These are phyloP conservation scores for Zasmidium angulare DNA, from an alignment of 2,329 filamentous ascomycete genomes.

Conservation along the genomic window DNA sequence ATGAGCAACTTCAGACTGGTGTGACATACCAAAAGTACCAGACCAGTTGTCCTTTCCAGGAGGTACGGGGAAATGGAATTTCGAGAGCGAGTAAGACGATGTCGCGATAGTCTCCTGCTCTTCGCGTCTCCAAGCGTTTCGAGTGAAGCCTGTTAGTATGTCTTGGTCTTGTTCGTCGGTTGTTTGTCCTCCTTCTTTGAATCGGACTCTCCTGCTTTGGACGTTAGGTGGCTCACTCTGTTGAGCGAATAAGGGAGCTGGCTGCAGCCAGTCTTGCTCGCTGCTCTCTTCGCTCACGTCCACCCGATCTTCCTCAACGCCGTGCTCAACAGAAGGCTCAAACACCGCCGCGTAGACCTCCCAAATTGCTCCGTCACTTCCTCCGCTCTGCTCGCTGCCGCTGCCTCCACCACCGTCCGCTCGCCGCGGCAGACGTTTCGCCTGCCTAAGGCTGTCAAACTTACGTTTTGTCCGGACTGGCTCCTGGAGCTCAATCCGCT, in stretches of 20 bases:
- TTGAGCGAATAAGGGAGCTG: not conserved
- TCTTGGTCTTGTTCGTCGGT: not conserved
- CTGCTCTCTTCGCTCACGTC: not conserved
- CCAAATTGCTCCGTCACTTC: constrained; percentile 24
- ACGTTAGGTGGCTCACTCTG: not conserved
- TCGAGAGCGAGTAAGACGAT: constrained; percentile 29
- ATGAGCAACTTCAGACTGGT: not conserved
- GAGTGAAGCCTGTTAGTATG: not conserved
- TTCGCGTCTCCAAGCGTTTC: not conserved
- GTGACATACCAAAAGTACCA: constrained; percentile 29
- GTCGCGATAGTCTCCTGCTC: constrained; percentile 9
- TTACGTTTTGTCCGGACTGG: constrained; percentile 32
- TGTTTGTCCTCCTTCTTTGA: not conserved
- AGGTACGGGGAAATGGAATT: constrained; percentile 32
- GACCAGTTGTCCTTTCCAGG: constrained; percentile 28
- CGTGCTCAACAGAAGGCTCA: constrained; percentile 9
- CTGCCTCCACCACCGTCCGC: constrained; percentile 7
- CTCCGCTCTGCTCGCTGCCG: not conserved
- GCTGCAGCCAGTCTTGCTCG: not conserved
- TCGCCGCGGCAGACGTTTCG: constrained; percentile 32
- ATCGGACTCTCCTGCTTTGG: not conserved
- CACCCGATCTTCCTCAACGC: not conserved
- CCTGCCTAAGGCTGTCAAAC: constrained; percentile 27
- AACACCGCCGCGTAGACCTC: constrained; percentile 34
- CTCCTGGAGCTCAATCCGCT: constrained; percentile 7